Percentiles rank a stretch among this genome's conserved stretches.
Conservation (phyloP, 208 protist species). For the Trichomonas tenax region DNA sequence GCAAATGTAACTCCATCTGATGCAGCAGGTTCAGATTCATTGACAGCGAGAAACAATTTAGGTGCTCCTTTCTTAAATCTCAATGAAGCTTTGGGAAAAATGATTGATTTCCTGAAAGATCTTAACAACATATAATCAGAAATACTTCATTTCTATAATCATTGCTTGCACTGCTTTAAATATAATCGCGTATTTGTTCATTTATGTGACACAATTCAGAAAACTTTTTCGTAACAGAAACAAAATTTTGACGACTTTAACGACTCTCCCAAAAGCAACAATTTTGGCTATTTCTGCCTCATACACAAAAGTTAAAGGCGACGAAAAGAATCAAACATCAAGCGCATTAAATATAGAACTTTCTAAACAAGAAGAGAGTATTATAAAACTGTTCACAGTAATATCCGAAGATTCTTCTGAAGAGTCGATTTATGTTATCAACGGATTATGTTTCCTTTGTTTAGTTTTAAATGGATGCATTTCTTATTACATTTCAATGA, state of each 20-base stretch:
- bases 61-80: too few species aligned
- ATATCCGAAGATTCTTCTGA: neutral
- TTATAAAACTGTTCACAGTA: neutral
- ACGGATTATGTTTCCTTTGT: neutral
- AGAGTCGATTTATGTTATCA: neutral
- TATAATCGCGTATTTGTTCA: neutral
- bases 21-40: neutral
- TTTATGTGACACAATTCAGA: neutral
- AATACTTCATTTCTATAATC: too few species aligned
- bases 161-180: too few species aligned
- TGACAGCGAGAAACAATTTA: neutral
- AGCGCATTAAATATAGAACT: neutral
- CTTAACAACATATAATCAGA: neutral
- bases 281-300: neutral
- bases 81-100: neutral
- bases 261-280: neutral
- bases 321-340: neutral
- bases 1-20: too few species aligned
- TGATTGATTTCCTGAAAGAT: neutral
- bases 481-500: neutral
- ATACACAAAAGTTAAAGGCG: neutral
- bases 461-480: neutral
- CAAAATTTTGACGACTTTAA: neutral
- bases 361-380: neutral
- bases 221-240: neutral